Percentiles rank a stretch among this genome's conserved stretches.
phyloP scores from a whole-genome alignment of 1,139 yeast species.

The Suhomyces atakaporum region DNA sequence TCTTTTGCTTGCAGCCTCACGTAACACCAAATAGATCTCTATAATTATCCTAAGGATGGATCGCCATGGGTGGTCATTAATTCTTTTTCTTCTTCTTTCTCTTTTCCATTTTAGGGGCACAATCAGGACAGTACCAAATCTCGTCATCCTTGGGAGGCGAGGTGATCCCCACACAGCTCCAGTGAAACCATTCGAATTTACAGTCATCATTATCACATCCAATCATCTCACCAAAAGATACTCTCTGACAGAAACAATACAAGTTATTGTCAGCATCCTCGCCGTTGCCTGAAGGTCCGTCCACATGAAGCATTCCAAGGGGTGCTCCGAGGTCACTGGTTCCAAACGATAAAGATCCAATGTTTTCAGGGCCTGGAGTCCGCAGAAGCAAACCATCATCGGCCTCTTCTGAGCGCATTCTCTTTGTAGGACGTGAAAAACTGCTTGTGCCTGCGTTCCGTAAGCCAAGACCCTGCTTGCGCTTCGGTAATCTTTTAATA shows the following conservation, averaged over 20 bases:
- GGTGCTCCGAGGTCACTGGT: conserved; percentile 11
- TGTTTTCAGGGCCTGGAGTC: conserved; percentile 12
- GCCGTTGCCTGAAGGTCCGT: conserved; percentile 24
- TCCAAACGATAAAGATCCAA: conserved; percentile 11
- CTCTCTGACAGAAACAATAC: conserved; percentile 83
- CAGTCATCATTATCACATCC: conserved; percentile 87
- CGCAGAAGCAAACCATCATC: conserved; percentile 18
- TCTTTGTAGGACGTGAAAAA: conserved; percentile 27
- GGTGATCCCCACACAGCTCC: conserved; percentile 78
- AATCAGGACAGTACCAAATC: conserved; percentile 73
- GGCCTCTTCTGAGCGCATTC: conserved; percentile 27
- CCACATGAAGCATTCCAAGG: conserved; percentile 13
- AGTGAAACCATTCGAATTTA: conserved; percentile 85
- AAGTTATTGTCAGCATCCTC: conserved; percentile 67
- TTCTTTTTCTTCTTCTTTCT: conserved; percentile 46
- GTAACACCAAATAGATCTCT: too few species aligned
- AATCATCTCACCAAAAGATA: conserved; percentile 88
- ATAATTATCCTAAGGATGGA: too few species aligned
- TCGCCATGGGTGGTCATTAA: too few species aligned
- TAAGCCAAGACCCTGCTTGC: conserved; percentile 9
- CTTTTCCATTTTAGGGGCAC: conserved; percentile 54
- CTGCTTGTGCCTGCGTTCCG: conserved; percentile 15
- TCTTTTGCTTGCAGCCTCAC: too few species aligned
- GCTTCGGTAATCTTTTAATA: conserved; percentile 16
- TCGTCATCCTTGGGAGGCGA: conserved; percentile 67